Conservation (phyloP, 176 grass and related monocot genomes). For the Thalia dealbata region DNA sequence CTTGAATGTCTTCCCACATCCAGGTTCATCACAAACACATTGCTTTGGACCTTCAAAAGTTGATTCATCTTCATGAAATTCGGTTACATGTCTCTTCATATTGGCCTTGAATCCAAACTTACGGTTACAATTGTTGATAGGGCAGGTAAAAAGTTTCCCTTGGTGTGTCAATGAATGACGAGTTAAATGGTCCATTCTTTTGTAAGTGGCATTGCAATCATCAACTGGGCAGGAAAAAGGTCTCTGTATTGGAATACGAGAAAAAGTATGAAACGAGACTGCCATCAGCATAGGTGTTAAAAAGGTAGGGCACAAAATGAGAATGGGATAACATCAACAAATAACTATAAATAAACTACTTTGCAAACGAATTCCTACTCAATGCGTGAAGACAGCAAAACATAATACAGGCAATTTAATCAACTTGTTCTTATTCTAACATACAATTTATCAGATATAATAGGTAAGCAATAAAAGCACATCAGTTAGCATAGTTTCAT, state of each 20-base stretch:
- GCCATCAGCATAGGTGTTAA: background rate
- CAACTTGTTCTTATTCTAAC: background rate
- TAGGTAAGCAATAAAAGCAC: background rate
- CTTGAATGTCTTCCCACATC: conserved; percentile 57
- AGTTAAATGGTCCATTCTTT: conserved; percentile 58
- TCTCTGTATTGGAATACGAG: conserved; percentile 13
- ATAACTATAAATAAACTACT: background rate
- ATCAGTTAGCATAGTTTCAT: background rate
- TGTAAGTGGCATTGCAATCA: conserved; percentile 52
- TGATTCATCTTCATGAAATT: conserved; percentile 32
- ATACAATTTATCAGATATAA: background rate
- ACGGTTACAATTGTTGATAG: conserved; percentile 28
- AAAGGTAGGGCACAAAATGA: background rate
- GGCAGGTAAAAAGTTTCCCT: conserved; percentile 50
- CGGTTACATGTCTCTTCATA: conserved; percentile 44
- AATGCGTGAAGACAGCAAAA: background rate
- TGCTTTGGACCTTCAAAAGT: conserved; percentile 21
- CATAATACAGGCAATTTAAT: background rate
- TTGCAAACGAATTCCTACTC: background rate
- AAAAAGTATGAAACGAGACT: background rate
- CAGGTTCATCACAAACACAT: conserved; percentile 46
- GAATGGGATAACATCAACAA: background rate
- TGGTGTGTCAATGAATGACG: conserved; percentile 45
- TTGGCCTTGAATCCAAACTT: conserved; percentile 56
- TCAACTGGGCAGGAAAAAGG: conserved; percentile 37